Percentiles rank a stretch among this genome's conserved stretches.
phyloP scores from a whole-genome alignment of 2,329 filamentous ascomycete genomes.

The Trichoderma atrobrunneum region DNA sequence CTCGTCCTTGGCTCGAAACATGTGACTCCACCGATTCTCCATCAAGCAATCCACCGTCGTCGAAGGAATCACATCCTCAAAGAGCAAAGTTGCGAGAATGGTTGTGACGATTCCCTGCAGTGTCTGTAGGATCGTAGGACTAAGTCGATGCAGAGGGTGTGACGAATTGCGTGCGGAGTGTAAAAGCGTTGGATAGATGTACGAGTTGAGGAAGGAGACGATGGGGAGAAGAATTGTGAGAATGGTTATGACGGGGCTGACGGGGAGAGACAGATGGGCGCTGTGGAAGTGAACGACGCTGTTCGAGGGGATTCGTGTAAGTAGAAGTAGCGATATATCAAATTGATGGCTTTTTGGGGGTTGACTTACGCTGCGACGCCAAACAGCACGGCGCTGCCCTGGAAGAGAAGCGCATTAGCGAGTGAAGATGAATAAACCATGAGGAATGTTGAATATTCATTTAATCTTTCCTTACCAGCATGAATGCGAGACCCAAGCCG shows the following conservation, averaged over 20 bases:
- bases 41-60: conserved; percentile 49
- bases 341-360: not conserved
- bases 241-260: conserved; percentile 37
- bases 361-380: conserved; percentile 32
- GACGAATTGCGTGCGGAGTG: conserved; percentile 25
- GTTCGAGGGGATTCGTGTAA: not conserved
- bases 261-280: conserved; percentile 40
- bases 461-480: conserved; percentile 28
- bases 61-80: conserved; percentile 36
- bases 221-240: conserved; percentile 41
- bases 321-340: not conserved
- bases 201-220: conserved; percentile 37
- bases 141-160: conserved; percentile 25
- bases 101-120: conserved; percentile 43
- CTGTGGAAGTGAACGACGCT: conserved; percentile 42
- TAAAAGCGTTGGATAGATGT: conserved; percentile 35
- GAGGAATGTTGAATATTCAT: not conserved
- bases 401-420: not conserved
- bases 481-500: conserved; percentile 31
- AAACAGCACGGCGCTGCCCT: conserved; percentile 33
- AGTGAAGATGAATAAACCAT: conserved; percentile 3
- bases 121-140: conserved; percentile 38
- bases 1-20: conserved; percentile 52
- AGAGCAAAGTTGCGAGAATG: conserved; percentile 45
- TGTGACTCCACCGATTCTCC: conserved; percentile 51